Evolutionary conservation across 176 grass and related monocot species (phyloP).

Genomic region (Triticum turgidum): DNA sequence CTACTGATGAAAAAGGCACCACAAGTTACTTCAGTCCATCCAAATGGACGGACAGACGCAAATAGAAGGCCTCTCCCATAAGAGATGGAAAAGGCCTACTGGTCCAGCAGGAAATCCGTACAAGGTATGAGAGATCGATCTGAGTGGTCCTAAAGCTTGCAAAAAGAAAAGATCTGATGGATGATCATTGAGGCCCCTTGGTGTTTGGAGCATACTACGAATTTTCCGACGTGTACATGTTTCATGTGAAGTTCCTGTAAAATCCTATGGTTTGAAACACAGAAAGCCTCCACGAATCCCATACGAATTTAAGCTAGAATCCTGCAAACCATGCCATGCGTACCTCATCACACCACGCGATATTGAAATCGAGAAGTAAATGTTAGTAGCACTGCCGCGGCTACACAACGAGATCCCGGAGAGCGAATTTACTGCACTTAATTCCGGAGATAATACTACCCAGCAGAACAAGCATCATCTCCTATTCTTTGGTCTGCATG

Average conservation of each 20-base stretch:
- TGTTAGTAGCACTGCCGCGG: not conserved
- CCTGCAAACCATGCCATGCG: not conserved
- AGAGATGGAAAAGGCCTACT: conserved; percentile 1
- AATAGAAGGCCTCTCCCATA: not conserved
- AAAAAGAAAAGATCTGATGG: not conserved
- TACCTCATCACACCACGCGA: not conserved
- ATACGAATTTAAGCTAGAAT: not conserved
- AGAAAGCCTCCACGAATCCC: not conserved
- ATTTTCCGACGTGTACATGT: not conserved
- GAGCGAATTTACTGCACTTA: not conserved
- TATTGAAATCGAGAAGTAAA: conserved; percentile 5
- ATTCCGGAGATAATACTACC: not conserved
- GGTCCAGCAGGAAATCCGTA: not conserved
- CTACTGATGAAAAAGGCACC: not conserved
- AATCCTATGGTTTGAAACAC: not conserved
- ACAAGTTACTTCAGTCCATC: not conserved
- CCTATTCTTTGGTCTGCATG: not conserved
- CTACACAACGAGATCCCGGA: not conserved
- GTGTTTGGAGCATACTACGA: not conserved
- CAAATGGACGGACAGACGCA: not conserved
- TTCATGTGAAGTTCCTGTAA: not conserved
- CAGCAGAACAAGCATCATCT: not conserved
- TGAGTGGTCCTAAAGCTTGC: not conserved
- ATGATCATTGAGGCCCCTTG: not conserved
- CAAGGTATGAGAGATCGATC: not conserved